Conservation (phyloP, 2,329 filamentous ascomycete genomes). For the Rutstroemia sp. region DNA sequence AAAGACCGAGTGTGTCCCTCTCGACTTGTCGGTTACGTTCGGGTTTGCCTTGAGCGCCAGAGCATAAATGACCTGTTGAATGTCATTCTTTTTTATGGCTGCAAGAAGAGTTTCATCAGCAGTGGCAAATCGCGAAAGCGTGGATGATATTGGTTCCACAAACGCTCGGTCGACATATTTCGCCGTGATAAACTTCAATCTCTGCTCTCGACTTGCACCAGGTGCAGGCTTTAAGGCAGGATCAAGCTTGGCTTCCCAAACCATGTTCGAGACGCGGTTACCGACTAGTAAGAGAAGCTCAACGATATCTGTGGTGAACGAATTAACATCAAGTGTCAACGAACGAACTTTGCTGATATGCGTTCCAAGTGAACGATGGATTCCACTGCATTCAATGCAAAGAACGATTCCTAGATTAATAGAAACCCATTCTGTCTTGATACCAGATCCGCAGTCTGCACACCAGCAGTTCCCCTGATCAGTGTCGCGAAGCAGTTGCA, state of each 20-base stretch:
- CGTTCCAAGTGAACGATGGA: constrained; percentile 90
- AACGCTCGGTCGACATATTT: constrained; percentile 86
- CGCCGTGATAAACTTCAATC: constrained; percentile 87
- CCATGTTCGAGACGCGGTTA: constrained; percentile 90
- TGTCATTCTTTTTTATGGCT: constrained; percentile 92
- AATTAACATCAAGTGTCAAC: constrained; percentile 88
- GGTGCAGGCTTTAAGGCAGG: constrained; percentile 61
- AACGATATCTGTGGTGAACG: constrained; percentile 94
- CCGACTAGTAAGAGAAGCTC: constrained; percentile 87
- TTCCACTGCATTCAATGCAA: constrained; percentile 96
- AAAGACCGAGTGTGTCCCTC: constrained; percentile 83
- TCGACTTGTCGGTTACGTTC: constrained; percentile 77
- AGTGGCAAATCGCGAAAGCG: constrained; percentile 66
- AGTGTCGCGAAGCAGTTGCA: constrained; percentile 79
- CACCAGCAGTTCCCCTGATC: constrained; percentile 92
- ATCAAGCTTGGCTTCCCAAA: constrained; percentile 88
- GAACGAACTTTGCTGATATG: constrained; percentile 98
- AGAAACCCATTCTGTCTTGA: constrained; percentile 97
- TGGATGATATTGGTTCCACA: constrained; percentile 69
- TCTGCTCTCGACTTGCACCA: constrained; percentile 78
- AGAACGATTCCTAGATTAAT: constrained; percentile 95
- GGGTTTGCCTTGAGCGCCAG: constrained; percentile 81
- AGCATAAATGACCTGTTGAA: constrained; percentile 86
- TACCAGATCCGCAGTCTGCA: constrained; percentile 84
- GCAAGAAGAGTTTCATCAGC: constrained; percentile 85